Base-by-base conservation (phyloP, 2,329 filamentous ascomycete species). In the Penicillium sp. region DNA sequence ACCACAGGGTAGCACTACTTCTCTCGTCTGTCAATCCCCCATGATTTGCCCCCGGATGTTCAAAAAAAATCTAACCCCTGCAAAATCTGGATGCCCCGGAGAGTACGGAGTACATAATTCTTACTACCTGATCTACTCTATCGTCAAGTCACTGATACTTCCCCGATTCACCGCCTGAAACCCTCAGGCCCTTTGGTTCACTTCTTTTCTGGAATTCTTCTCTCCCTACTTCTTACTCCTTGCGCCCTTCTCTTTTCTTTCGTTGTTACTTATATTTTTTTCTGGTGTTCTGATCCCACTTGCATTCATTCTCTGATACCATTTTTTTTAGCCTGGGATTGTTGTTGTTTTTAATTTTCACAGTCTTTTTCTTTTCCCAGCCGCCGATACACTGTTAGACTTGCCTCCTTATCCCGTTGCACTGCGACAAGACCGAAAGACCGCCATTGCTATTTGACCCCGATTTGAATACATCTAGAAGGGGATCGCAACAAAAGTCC, bases 91-190 rank as follows among this genome's bases (percentile, higher is more conserved):
- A 49, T 55, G 57, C 27, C 6, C 1, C 0, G n/a, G 3, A 1
- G 53, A 18, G 63, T 66, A 63, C 14, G 37, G 0, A 31, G 36
- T 62, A 64, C 63, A 19, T 44, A 2, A 3, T 2, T n/a, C 3
- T 31, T 22, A 31, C 11, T 2, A 14, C 4, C 2, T 22, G 13
- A 18, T 43, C 11, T 6, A n/a, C 14, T 14, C 18, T 5, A n/a
- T 6, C 3, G 2, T 6, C 36, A 11, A 62, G 53, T 56, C n/a
- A 10, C 19, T 4, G 18, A 37, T 55, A 65, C 55, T 40, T 40
- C 37, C 39, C n/a, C 41, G 39, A 61, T 66, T 68, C 63, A 68
- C 66, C 66, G 66, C 66, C 66, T 62, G 54, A 33, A 18, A 63
- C 56, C 50, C 60, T 63, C 60, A 58, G 60, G 54, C 61, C 63